Evolutionary conservation across 169 alveolate genomes (phyloP).

Genomic region (Cryptosporidium tyzzeri): DNA sequence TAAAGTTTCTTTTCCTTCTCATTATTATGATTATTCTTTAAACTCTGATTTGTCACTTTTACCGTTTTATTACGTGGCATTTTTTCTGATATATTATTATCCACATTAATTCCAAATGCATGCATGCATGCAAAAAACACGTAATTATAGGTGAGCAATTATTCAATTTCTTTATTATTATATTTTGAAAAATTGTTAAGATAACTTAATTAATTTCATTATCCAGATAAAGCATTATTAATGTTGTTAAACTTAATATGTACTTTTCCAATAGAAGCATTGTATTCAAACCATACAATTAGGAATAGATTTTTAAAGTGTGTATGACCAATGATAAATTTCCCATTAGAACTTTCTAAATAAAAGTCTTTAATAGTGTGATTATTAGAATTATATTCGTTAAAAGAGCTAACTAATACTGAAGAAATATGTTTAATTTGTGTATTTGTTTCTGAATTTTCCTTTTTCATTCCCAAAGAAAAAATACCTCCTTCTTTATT

Average conservation of each 20-base stretch:
- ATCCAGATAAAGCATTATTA: slow-evolving; percentile 17
- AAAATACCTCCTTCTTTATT: slow-evolving; percentile 48
- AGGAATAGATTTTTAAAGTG: slow-evolving; percentile 6
- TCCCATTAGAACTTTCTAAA: slow-evolving; percentile 49
- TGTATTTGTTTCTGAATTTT: not conserved
- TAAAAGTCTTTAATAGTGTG: slow-evolving; percentile 20
- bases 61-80: not conserved
- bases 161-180: no score
- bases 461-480: slow-evolving; percentile 27
- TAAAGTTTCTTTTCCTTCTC: not conserved
- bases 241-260: slow-evolving; percentile 17
- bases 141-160: no score
- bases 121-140: no score
- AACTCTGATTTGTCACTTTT: no score
- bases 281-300: slow-evolving; percentile 48
- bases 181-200: no score
- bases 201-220: not conserved
- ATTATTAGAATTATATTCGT: slow-evolving; percentile 35
- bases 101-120: no score
- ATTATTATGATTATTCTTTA: no score
- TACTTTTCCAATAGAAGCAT: slow-evolving; percentile 47
- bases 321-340: slow-evolving; percentile 39
- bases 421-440: slow-evolving; percentile 30
- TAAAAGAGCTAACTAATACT: slow-evolving; percentile 25
- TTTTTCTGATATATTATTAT: no score